A percentile compares a stretch with the other conserved stretches of the same genome.
These are phyloP conservation scores for Mycena pura DNA, from an alignment of 768 basidiomycete species.

Conservation along the genomic window DNA sequence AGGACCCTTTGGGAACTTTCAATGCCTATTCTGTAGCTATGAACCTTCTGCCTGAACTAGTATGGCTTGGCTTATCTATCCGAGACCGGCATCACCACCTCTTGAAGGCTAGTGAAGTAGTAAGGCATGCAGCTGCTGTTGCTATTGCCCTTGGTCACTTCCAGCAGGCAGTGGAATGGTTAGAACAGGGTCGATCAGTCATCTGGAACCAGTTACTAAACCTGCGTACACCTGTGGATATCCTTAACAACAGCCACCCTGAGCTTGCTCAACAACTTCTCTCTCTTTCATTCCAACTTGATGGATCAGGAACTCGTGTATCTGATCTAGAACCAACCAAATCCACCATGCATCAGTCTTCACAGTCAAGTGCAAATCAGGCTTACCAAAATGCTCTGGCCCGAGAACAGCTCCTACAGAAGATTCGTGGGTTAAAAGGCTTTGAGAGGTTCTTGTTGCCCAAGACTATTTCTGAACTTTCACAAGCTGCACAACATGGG, in stretches of 20 bases:
- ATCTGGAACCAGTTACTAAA: neutral
- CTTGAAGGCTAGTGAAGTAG: neutral
- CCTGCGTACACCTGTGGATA: neutral
- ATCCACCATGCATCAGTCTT: too few species aligned
- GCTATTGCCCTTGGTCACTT: too few species aligned
- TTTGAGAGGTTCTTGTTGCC: neutral
- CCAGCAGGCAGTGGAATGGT: neutral
- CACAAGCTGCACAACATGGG: neutral
- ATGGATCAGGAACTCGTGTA: too few species aligned
- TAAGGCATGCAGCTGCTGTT: neutral
- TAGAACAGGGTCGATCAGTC: neutral
- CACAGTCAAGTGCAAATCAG: too few species aligned
- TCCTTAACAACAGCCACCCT: neutral
- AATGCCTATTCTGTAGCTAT: neutral
- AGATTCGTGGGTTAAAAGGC: neutral
- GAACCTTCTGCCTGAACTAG: neutral
- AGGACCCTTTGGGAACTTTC: too few species aligned
- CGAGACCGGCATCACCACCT: neutral
- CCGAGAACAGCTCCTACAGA: neutral
- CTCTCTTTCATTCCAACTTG: too few species aligned
- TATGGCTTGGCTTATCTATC: neutral
- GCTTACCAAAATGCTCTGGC: too few species aligned
- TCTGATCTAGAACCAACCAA: too few species aligned
- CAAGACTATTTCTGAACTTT: neutral
- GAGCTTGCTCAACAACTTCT: neutral